Evolutionary conservation across 2,329 filamentous ascomycete genomes (phyloP), one percentile per base, ranked within the genome.

Genomic region (Pestalotiopsis sp.): DNA sequence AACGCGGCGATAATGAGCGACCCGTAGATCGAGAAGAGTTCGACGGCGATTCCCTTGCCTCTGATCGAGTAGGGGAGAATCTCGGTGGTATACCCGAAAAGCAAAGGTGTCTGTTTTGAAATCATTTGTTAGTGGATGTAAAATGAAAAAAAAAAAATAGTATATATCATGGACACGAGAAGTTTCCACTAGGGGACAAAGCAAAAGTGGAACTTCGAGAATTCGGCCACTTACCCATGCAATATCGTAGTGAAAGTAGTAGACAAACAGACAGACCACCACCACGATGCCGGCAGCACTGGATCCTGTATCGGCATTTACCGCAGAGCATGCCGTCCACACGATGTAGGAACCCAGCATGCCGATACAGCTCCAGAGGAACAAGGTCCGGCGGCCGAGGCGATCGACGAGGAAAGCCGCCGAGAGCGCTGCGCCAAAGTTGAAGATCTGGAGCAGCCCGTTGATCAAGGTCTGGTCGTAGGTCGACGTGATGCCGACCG

Each of bases 231-330:
- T 36, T 36, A 36, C 31, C 31, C 81, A 86, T 23, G 82, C 82
- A 65, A 85, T 80, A 57, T 82, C 77, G 73, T 86, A 82, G 69
- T 81, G 77, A 63, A 84, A 81, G 69, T 78, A 82, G 75, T 82
- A 86, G 68, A 84, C 77, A 72, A 82, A 87, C 27, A 87, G 81
- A 71, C 81, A 82, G 12, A 81, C 82, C 64, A 88, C 82, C 17
- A 85, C 82, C 3, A 80, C 82, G 66, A 81, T 80, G 13, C 83
- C 82, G n/a, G 81, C 79, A 3, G 73, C 60, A 56, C 76, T 74
- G 25, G 68, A 73, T 3, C 75, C 73, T 68, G 73, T 73, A 17
- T 75, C 69, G 17, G 72, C 67, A 39, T 74, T 78, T 17, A 76
- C 72, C 12, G 80, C 80, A 12, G 80, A 79, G 58, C 76, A 76